These are phyloP conservation scores for Phaffia rhodozyma DNA, from an alignment of 1,284 basidiomycete species.

Conservation along the genomic window DNA sequence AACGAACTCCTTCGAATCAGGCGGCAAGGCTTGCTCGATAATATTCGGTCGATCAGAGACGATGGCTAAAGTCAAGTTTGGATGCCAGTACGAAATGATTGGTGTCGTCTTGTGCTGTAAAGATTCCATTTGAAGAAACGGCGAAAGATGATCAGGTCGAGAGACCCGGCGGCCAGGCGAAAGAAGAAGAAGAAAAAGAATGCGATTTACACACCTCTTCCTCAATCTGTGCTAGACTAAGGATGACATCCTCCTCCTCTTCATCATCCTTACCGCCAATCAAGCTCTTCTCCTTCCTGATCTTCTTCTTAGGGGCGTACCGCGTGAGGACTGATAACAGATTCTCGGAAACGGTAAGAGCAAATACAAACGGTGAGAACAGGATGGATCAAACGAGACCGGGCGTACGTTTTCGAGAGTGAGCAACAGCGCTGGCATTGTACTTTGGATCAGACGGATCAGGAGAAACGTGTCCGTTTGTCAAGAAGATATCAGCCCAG, in stretches of 20 bases:
- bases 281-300: constrained; percentile 72
- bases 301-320: constrained; percentile 58
- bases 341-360: constrained; percentile 18
- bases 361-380: constrained; percentile 1
- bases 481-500: constrained; percentile 77
- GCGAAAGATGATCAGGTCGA: constrained; percentile 1
- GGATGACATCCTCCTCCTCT: constrained; percentile 37
- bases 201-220: constrained; percentile 5
- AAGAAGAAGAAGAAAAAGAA: constrained; percentile 1
- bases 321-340: constrained; percentile 59
- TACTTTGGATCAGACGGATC: constrained; percentile 49
- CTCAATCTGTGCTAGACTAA: constrained; percentile 25
- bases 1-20: constrained; percentile 44
- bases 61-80: constrained; percentile 79
- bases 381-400: not conserved
- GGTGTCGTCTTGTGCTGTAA: constrained; percentile 19
- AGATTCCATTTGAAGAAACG: not conserved
- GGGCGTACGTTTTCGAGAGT: constrained; percentile 63
- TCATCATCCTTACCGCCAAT: constrained; percentile 42
- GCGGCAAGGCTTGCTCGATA: constrained; percentile 49
- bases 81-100: constrained; percentile 69
- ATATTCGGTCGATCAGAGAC: constrained; percentile 56
- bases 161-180: constrained; percentile 11
- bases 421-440: constrained; percentile 50
- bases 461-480: constrained; percentile 51